phyloP scores from a whole-genome alignment of 2,329 filamentous ascomycete species.

The Botrytis byssoidea region DNA sequence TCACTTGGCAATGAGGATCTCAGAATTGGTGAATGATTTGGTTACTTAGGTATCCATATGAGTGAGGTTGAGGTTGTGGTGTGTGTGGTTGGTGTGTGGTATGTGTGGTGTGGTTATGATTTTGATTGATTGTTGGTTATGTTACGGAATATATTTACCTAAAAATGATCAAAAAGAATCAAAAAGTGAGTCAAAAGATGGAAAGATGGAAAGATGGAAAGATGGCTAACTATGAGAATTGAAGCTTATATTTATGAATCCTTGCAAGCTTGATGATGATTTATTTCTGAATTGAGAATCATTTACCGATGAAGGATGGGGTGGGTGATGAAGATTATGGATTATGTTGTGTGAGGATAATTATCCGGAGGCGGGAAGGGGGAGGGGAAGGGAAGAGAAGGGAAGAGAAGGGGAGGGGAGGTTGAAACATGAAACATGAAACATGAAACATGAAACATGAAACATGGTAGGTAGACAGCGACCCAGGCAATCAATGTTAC shows the following conservation, averaged over 20 bases:
- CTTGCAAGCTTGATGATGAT: neutral
- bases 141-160: neutral
- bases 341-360: neutral
- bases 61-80: no score
- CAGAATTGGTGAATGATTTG: neutral
- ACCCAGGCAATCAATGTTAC: no score
- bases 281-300: neutral
- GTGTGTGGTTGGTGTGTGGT: no score
- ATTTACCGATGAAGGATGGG: neutral
- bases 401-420: neutral
- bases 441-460: neutral
- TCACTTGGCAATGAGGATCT: slow-evolving; percentile 2
- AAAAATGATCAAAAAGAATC: neutral
- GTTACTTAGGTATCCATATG: no score
- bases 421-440: neutral
- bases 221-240: neutral
- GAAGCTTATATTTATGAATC: neutral
- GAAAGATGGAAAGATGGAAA: neutral
- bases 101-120: neutral
- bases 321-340: neutral
- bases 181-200: neutral
- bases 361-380: neutral
- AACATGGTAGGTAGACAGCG: neutral
- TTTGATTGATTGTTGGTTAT: neutral
- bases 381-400: no score